Conservation (phyloP, 805 yeast genomes). For the Myxozyma geophila region DNA sequence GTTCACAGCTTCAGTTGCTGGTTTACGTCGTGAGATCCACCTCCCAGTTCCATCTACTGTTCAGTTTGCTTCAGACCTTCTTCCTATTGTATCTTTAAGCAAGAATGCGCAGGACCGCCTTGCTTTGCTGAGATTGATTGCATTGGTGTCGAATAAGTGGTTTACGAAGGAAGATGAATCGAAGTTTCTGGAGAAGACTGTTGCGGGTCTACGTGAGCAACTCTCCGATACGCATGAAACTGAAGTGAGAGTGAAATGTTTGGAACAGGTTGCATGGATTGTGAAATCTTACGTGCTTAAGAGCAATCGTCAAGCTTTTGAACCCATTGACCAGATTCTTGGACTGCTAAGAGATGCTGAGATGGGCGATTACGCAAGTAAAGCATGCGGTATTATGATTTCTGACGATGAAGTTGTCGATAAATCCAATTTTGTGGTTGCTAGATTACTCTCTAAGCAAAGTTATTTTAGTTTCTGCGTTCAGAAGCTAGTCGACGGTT, state of each 20-base stretch:
- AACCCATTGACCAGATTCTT: conserved; percentile 47
- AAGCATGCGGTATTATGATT: conserved; percentile 65
- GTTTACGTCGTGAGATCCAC: conserved; percentile 15
- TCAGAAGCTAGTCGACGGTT: conserved; percentile 58
- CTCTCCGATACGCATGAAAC: background rate
- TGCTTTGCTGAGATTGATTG: conserved; percentile 60
- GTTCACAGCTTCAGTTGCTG: conserved; percentile 31
- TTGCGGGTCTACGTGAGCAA: background rate
- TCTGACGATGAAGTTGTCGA: conserved; percentile 67
- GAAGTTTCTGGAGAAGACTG: conserved; percentile 37
- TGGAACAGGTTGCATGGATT: conserved; percentile 42
- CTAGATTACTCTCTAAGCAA: conserved; percentile 78
- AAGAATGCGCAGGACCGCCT: conserved; percentile 49
- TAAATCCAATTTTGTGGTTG: conserved; percentile 60
- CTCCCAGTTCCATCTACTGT: conserved; percentile 7
- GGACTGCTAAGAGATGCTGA: conserved; percentile 45
- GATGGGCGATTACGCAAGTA: conserved; percentile 53
- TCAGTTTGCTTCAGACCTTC: conserved; percentile 4
- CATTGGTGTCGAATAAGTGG: conserved; percentile 66
- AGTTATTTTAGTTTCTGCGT: conserved; percentile 67
- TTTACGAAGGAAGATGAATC: conserved; percentile 39
- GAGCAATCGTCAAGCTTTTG: conserved; percentile 51
- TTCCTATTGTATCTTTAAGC: background rate
- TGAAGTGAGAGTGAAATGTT: background rate
- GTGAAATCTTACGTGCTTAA: conserved; percentile 70